Evolutionary conservation across 1,284 basidiomycete species (phyloP).

Genomic region (Porogramme epimiltina): DNA sequence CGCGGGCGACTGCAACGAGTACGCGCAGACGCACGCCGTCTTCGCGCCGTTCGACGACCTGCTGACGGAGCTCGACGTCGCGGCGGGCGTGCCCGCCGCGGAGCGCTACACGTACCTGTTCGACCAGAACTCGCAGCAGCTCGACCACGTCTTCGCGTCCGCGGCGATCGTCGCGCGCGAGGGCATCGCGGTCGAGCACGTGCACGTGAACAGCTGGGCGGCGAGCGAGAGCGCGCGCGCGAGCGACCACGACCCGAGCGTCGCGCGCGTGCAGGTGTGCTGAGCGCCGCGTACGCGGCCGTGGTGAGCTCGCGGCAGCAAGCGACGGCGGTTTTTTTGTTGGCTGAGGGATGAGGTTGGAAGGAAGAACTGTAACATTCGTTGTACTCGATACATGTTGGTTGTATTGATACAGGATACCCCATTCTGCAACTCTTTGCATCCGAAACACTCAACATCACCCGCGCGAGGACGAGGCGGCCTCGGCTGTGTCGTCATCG

Average conservation of each 20-base stretch:
- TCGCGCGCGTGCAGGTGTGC: constrained; percentile 51
- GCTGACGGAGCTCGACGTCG: constrained; percentile 52
- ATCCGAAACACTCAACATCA: not conserved
- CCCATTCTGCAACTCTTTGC: not conserved
- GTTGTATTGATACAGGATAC: not conserved
- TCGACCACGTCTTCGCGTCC: constrained; percentile 62
- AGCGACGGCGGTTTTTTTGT: not conserved
- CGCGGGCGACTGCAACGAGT: constrained; percentile 70
- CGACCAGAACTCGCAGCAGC: constrained; percentile 59
- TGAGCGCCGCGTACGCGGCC: no score
- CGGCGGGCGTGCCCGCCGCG: constrained; percentile 44
- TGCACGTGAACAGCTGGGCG: constrained; percentile 64
- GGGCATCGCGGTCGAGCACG: constrained; percentile 49
- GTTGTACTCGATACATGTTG: not conserved
- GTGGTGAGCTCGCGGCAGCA: not conserved
- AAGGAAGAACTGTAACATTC: not conserved
- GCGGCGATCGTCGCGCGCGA: constrained; percentile 43
- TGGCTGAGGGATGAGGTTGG: no score
- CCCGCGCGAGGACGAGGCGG: not conserved
- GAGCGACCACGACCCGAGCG: constrained; percentile 64
- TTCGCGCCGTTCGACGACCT: constrained; percentile 48
- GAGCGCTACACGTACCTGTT: constrained; percentile 67
- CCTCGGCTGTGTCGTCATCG: constrained; percentile 20
- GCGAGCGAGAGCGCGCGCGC: constrained; percentile 40
- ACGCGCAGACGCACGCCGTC: constrained; percentile 50